A percentile compares a stretch with the other conserved stretches of the same genome.
Conservation (phyloP, 768 basidiomycete species). For the Tremella yokohamensis region DNA sequence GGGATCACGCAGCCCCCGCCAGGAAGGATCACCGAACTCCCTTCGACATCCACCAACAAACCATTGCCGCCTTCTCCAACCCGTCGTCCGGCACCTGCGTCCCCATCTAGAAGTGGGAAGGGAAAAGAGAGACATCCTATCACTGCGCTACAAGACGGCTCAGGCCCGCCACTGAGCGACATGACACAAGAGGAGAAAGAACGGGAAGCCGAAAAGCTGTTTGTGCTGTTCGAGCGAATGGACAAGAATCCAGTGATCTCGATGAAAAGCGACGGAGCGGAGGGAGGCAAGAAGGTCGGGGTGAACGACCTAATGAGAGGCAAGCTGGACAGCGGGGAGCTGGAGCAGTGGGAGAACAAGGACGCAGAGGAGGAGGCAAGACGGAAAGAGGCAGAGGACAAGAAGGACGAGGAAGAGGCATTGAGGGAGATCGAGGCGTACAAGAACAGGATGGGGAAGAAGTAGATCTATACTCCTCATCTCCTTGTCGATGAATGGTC, state of each 20-base stretch:
- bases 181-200: slow-evolving; percentile 98
- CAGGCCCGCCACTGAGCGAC: slow-evolving; percentile 49
- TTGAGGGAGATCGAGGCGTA: slow-evolving; percentile 37
- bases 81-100: neutral
- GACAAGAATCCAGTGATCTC: slow-evolving; percentile 59
- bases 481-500: neutral
- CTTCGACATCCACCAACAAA: slow-evolving; percentile 5
- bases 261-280: slow-evolving; percentile 9
- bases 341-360: slow-evolving; percentile 21
- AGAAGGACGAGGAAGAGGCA: slow-evolving; percentile 38
- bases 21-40: slow-evolving; percentile 38
- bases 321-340: slow-evolving; percentile 23
- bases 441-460: slow-evolving; percentile 28
- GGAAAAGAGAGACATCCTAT: slow-evolving; percentile 27
- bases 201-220: slow-evolving; percentile 82
- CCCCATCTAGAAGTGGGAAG: neutral
- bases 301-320: slow-evolving; percentile 55
- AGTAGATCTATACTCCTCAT: neutral
- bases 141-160: slow-evolving; percentile 66
- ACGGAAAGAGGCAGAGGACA: slow-evolving; percentile 26
- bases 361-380: slow-evolving; percentile 21
- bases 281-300: slow-evolving; percentile 55
- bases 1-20: slow-evolving; percentile 58
- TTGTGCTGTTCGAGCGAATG: slow-evolving; percentile 84
- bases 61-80: slow-evolving; percentile 2